Conservation (phyloP, 805 yeast genomes). For the Saccharomycopsis fibuligera region DNA sequence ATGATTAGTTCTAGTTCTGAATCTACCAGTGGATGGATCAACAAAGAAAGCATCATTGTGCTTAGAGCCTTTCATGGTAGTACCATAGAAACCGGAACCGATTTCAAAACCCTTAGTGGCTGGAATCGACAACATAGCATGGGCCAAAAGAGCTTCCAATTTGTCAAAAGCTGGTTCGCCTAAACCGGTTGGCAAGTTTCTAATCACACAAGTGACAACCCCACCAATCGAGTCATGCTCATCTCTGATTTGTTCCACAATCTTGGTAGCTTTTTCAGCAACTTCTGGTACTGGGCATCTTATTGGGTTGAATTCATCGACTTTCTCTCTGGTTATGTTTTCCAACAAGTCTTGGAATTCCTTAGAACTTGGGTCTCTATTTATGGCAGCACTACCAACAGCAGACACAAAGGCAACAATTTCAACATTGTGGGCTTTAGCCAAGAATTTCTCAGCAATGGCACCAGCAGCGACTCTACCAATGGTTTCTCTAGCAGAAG, state of each 20-base stretch:
- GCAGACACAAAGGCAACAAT: conserved; percentile 95
- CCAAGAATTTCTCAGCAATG: conserved; percentile 86
- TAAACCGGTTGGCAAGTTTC: conserved; percentile 91
- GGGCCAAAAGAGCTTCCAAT: conserved; percentile 90
- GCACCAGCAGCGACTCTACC: conserved; percentile 99
- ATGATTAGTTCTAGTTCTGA: conserved; percentile 84
- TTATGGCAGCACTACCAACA: conserved; percentile 76
- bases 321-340: conserved; percentile 79
- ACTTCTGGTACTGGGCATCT: conserved; percentile 82
- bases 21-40: conserved; percentile 51
- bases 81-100: conserved; percentile 93
- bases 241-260: conserved; percentile 82
- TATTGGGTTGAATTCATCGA: conserved; percentile 83
- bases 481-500: conserved; percentile 95
- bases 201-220: conserved; percentile 91
- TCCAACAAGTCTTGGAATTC: conserved; percentile 61
- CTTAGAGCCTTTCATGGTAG: conserved; percentile 81
- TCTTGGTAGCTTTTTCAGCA: conserved; percentile 75
- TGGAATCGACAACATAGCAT: conserved; percentile 96
- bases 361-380: conserved; percentile 60
- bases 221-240: conserved; percentile 94
- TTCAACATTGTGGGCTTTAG: conserved; percentile 70
- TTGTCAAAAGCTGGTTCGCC: conserved; percentile 98
- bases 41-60: conserved; percentile 84
- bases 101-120: conserved; percentile 98